phyloP scores from a whole-genome alignment of 495 filamentous ascomycete species.

The Alectoria sarmentosa region DNA sequence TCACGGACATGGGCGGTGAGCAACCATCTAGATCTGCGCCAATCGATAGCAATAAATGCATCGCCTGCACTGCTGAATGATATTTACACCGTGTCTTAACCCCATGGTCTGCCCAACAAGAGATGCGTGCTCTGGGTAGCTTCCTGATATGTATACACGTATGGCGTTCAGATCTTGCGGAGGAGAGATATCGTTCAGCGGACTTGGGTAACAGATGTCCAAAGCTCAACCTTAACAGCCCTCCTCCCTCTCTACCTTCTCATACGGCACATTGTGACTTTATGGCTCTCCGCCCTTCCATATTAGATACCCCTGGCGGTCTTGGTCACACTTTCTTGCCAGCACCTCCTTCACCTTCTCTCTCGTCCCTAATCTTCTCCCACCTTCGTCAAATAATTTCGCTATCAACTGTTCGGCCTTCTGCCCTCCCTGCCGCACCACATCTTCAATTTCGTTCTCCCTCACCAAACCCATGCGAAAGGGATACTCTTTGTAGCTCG shows the following conservation, averaged over 20 bases:
- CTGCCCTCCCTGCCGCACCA: slow-evolving; percentile 38
- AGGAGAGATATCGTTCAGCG: no score
- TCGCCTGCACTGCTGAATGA: no score
- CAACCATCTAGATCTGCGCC: no score
- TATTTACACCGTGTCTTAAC: no score
- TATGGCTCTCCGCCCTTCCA: slow-evolving; percentile 18
- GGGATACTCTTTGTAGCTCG: slow-evolving; percentile 61
- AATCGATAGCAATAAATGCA: no score
- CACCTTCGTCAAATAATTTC: slow-evolving; percentile 38
- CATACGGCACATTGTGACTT: not conserved
- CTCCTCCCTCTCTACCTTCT: not conserved
- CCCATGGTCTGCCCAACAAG: no score
- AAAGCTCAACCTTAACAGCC: not conserved
- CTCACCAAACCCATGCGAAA: slow-evolving; percentile 62
- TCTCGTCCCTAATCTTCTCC: slow-evolving; percentile 49
- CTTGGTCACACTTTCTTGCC: slow-evolving; percentile 39
- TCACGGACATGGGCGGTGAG: no score
- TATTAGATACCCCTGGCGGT: slow-evolving; percentile 25
- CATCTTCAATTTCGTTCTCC: slow-evolving; percentile 58
- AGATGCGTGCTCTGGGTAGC: no score
- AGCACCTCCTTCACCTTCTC: slow-evolving; percentile 51
- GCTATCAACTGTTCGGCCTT: slow-evolving; percentile 39
- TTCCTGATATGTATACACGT: no score
- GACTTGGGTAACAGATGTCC: not conserved
- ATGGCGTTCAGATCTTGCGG: no score